phyloP scores from a whole-genome alignment of 208 protist genomes.

The Wallacemonas sp. region DNA sequence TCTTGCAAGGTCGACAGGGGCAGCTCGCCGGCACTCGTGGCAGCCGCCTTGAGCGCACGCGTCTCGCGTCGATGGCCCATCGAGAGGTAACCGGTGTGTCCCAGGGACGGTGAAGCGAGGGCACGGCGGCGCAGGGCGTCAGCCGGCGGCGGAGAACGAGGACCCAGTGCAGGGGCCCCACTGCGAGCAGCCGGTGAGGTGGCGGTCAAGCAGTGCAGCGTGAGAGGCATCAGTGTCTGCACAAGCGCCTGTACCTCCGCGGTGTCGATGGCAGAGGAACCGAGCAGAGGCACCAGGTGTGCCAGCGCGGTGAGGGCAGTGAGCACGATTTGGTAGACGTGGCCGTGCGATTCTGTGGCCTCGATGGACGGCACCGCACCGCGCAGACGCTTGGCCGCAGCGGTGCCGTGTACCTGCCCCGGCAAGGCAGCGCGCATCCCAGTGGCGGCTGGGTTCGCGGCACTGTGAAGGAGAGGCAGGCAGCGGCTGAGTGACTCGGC shows the following conservation, averaged over 20 bases:
- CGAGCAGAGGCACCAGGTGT: neutral
- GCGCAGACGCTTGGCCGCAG: neutral
- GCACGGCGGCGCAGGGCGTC: too few relatives aligned
- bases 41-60: neutral
- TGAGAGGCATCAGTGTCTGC: neutral
- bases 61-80: neutral
- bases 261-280: too few relatives aligned
- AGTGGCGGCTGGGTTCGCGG: neutral
- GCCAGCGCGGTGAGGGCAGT: neutral
- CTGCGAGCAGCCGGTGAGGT: neutral
- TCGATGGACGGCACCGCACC: neutral
- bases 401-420: neutral
- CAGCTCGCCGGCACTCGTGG: neutral
- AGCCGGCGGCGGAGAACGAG: neutral
- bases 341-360: neutral
- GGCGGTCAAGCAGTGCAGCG: neutral
- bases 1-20: neutral
- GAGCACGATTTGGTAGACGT: neutral
- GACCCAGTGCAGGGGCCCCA: neutral
- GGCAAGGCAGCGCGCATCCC: neutral
- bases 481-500: neutral
- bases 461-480: neutral
- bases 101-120: too few relatives aligned
- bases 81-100: too few relatives aligned
- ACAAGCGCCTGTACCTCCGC: slow-evolving; percentile 1